Evolutionary conservation across 768 basidiomycete species (phyloP), one percentile per base, ranked within the genome.

Genomic region (Lactarius sp.): DNA sequence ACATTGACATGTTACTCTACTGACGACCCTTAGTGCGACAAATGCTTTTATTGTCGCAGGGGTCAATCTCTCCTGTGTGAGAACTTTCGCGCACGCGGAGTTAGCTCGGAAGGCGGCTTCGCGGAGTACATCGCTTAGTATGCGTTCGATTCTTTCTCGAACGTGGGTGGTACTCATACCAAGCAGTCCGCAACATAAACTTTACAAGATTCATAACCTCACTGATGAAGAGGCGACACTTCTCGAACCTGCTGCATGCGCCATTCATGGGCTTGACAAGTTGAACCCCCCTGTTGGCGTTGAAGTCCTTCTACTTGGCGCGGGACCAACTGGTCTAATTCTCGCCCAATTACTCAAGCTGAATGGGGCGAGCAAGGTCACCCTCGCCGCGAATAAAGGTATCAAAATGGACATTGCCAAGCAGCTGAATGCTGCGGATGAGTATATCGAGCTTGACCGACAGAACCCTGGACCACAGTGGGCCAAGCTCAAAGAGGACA

Each of bases 281-380:
- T 83, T 96, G 61, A 83, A 79, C 61, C 86, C 90, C 1, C 84
- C 87, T 4, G 90, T 94, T 62, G 93, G 93, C 33, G 78, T 89
- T 46, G 91, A 94, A 55, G 92, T 89, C 20, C 83, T 96, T 57
- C 78, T 95, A 41, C 80, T 94, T 52, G 93, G 93, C 56, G 90
- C 93, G n/a, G 93, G 93, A 13, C 92, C 93, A 0, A 95, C 93
- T 4, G 89, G 93, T n/a, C 81, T 95, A 41, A 91, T 94, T 66
- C 83, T 96, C 51, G 86, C 92, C 0, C 93, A 95, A 73, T 79
- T 96, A 27, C 78, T 95, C 64, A 93, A 92, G 75, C 78, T 90
- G 49, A 94, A 94, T 72, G 93, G 93, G 50, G 93, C 93, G 16
- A 77, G 82, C 27, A 82, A 82, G 63, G 83, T 94, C 60, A 89